phyloP scores from a whole-genome alignment of 2,329 filamentous ascomycete species.

The Talaromyces pinophilus region DNA sequence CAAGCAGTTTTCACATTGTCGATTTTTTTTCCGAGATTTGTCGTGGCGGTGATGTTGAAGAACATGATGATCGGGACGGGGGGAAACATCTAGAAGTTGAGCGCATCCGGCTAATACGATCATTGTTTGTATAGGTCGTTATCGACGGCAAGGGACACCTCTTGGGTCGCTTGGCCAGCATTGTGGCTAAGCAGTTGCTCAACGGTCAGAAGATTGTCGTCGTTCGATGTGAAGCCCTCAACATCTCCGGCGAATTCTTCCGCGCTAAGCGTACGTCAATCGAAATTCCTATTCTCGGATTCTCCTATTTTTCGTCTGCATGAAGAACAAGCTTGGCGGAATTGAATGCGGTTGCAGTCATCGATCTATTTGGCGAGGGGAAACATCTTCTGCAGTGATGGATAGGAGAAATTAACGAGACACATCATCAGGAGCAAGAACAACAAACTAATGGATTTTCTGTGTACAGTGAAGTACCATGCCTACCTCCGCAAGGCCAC shows the following conservation, averaged over 20 bases:
- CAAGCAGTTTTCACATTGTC: slow-evolving; percentile 1
- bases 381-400: slow-evolving; percentile 10
- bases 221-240: slow-evolving; percentile 97
- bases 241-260: slow-evolving; percentile 99
- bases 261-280: slow-evolving; percentile 94
- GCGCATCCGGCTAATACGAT: slow-evolving; percentile 42
- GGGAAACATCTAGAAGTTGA: slow-evolving; percentile 1
- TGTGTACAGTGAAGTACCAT: slow-evolving; percentile 93
- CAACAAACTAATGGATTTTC: slow-evolving; percentile 49
- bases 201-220: slow-evolving; percentile 99
- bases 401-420: slow-evolving; percentile 3
- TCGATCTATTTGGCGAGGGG: background rate
- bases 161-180: slow-evolving; percentile 96
- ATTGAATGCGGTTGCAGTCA: slow-evolving; percentile 16
- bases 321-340: background rate
- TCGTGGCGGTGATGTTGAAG: slow-evolving; percentile 3
- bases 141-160: slow-evolving; percentile 99
- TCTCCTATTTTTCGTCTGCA: background rate
- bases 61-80: slow-evolving; percentile 11
- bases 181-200: slow-evolving; percentile 98
- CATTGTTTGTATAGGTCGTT: slow-evolving; percentile 68
- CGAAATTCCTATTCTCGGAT: slow-evolving; percentile 21
- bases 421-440: background rate
- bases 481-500: slow-evolving; percentile 99
- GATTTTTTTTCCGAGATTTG: slow-evolving; percentile 2